These are phyloP conservation scores for Rhodotorula sp. DNA, from an alignment of 1,284 basidiomycete species.

Conservation along the genomic window DNA sequence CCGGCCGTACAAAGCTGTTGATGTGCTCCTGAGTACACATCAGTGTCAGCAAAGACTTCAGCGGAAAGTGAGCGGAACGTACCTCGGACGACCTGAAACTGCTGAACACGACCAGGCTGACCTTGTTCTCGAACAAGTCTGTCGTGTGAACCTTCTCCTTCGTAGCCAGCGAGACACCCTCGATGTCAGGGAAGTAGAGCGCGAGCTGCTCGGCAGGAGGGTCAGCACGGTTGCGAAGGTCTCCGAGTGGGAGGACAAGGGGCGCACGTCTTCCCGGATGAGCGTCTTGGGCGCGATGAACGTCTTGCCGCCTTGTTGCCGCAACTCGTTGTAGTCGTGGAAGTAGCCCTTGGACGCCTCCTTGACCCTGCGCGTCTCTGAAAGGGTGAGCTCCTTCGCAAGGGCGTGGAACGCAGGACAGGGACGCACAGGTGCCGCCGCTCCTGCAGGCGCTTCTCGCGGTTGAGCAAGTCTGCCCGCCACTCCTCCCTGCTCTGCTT, in stretches of 20 bases:
- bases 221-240: constrained; percentile 6
- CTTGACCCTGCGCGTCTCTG: constrained; percentile 63
- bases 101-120: constrained; percentile 77
- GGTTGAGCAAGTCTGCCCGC: constrained; percentile 70
- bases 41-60: neutral
- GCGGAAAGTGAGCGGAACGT: constrained; percentile 32
- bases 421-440: constrained; percentile 69
- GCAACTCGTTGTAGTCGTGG: constrained; percentile 79
- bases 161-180: constrained; percentile 63
- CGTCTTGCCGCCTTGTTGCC: constrained; percentile 85
- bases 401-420: neutral
- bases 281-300: constrained; percentile 90
- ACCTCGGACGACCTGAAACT: constrained; percentile 85
- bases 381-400: neutral
- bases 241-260: neutral
- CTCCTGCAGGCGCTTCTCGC: constrained; percentile 69
- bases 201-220: constrained; percentile 50
- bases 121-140: constrained; percentile 69
- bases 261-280: constrained; percentile 79
- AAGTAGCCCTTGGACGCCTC: constrained; percentile 88
- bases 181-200: constrained; percentile 86
- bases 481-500: constrained; percentile 66
- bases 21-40: constrained; percentile 67
- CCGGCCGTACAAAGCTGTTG: constrained; percentile 68
- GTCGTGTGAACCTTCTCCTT: constrained; percentile 73